Percentiles rank a stretch among this genome's conserved stretches.
phyloP scores from a whole-genome alignment of 768 basidiomycete species.

The Infundibulicybe gibba region DNA sequence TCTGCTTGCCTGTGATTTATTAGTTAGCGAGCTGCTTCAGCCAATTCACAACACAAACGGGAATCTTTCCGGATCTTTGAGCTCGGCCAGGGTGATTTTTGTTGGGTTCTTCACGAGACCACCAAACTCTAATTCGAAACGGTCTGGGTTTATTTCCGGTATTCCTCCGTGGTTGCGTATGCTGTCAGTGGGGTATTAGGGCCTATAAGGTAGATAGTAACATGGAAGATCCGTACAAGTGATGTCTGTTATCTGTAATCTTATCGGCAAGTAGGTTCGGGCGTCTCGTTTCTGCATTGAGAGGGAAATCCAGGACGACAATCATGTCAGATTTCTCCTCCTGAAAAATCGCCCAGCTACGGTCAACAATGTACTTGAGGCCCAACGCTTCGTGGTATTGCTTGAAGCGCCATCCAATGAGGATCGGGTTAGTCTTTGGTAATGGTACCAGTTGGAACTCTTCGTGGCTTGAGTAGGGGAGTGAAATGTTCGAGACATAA shows the following conservation, averaged over 20 bases:
- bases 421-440: constrained; percentile 46
- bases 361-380: constrained; percentile 38
- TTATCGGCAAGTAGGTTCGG: constrained; percentile 38
- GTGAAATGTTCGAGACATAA: neutral
- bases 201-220: too few species aligned
- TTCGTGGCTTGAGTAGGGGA: constrained; percentile 7
- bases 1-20: constrained; percentile 32
- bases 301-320: constrained; percentile 52
- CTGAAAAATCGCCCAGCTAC: constrained; percentile 49
- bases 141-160: too few species aligned
- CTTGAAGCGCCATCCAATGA: constrained; percentile 49
- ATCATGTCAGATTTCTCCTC: constrained; percentile 49
- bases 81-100: constrained; percentile 41
- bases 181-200: too few species aligned
- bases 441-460: constrained; percentile 48
- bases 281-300: constrained; percentile 49
- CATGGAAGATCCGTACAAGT: constrained; percentile 40
- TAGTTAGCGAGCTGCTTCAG: neutral
- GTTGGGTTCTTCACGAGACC: constrained; percentile 45
- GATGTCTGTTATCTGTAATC: constrained; percentile 44
- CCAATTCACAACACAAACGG: constrained; percentile 29
- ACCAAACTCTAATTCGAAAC: constrained; percentile 47
- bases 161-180: too few species aligned
- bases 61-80: constrained; percentile 42
- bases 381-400: constrained; percentile 50